Conservation (phyloP, 1,139 yeast genomes). For the Pichia sp. region DNA sequence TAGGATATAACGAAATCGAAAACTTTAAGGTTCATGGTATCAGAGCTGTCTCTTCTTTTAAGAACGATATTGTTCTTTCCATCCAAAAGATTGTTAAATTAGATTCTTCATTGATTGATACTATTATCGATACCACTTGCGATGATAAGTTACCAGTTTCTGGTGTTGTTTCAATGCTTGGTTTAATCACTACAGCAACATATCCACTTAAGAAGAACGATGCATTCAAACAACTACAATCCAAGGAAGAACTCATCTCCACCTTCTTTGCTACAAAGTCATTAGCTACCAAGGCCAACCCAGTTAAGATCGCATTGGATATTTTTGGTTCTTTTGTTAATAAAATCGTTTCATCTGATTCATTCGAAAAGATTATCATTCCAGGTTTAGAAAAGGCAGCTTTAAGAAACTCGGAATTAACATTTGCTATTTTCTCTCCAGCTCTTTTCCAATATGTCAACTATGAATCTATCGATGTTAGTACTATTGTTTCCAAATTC, state of each 20-base stretch:
- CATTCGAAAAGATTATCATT: constrained; percentile 43
- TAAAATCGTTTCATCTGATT: constrained; percentile 42
- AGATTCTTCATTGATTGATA: constrained; percentile 3
- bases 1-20: constrained; percentile 10
- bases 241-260: constrained; percentile 18
- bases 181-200: constrained; percentile 21
- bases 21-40: constrained; percentile 42
- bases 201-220: background rate
- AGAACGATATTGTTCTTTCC: constrained; percentile 37
- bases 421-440: constrained; percentile 55
- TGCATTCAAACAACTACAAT: constrained; percentile 17
- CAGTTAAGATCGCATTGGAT: constrained; percentile 33
- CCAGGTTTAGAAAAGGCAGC: constrained; percentile 75
- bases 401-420: constrained; percentile 77
- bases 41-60: constrained; percentile 46
- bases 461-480: constrained; percentile 35
- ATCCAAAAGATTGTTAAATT: constrained; percentile 26
- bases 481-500: constrained; percentile 35
- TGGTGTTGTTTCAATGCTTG: constrained; percentile 25
- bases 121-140: constrained; percentile 17
- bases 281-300: constrained; percentile 45
- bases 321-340: constrained; percentile 42
- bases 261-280: constrained; percentile 36
- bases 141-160: constrained; percentile 21
- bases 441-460: constrained; percentile 42